A percentile compares a stretch with the other conserved stretches of the same genome.
Evolutionary conservation across 2,329 filamentous ascomycete genomes (phyloP).

Genomic region (Ceratocystis cacaofunesta): DNA sequence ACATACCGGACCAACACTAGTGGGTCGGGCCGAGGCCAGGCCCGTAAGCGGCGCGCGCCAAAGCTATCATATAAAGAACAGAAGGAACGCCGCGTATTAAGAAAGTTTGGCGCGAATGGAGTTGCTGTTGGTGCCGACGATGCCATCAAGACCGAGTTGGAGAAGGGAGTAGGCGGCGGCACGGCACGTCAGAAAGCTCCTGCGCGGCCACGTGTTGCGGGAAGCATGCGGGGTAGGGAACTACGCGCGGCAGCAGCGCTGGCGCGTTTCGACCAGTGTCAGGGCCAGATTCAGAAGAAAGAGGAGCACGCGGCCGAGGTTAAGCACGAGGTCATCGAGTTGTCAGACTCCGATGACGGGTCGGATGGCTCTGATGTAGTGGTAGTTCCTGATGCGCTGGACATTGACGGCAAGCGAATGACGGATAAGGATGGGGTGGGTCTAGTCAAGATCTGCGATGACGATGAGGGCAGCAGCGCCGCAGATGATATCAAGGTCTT

Average conservation of each 20-base stretch:
- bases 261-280: slow-evolving; percentile 47
- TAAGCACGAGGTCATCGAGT: slow-evolving; percentile 30
- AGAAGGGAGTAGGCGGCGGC: slow-evolving; percentile 39
- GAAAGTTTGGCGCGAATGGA: slow-evolving; percentile 62
- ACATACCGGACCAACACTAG: slow-evolving; percentile 47
- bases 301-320: slow-evolving; percentile 23
- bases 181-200: slow-evolving; percentile 28
- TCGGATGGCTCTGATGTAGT: slow-evolving; percentile 10
- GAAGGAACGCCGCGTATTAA: slow-evolving; percentile 56
- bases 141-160: slow-evolving; percentile 47
- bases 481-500: slow-evolving; percentile 36
- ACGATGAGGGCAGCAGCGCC: slow-evolving; percentile 45
- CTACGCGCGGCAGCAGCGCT: slow-evolving; percentile 62
- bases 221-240: slow-evolving; percentile 59
- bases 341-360: slow-evolving; percentile 20
- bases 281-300: slow-evolving; percentile 26
- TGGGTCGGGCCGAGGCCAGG: slow-evolving; percentile 29
- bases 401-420: slow-evolving; percentile 49
- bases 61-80: slow-evolving; percentile 53
- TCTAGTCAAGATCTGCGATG: slow-evolving; percentile 59
- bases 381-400: slow-evolving; percentile 36
- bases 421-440: slow-evolving; percentile 50
- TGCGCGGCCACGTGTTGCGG: slow-evolving; percentile 57
- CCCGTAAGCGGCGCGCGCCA: slow-evolving; percentile 28
- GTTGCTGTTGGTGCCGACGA: slow-evolving; percentile 55